Evolutionary conservation across 352 stramenopile species (phyloP), one percentile per base, ranked within the genome.

Genomic region (Phytophthora foliorum): DNA sequence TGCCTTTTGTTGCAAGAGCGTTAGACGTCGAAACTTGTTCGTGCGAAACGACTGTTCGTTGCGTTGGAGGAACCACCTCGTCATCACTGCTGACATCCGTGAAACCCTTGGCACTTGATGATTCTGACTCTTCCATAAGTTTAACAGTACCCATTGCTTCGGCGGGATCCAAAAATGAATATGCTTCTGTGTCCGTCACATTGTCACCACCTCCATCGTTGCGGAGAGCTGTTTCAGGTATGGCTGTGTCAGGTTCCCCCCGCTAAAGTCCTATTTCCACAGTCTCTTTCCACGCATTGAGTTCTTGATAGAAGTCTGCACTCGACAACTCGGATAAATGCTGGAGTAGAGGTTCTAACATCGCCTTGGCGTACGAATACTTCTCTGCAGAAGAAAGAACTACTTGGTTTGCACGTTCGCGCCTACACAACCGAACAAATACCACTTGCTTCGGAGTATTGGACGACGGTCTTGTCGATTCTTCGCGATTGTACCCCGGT

Each of bases 211-310:
- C n/a, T n/a, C n/a, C n/a, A n/a, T n/a, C n/a, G n/a, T n/a, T n/a
- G n/a, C n/a, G n/a, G n/a, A n/a, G n/a, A n/a, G n/a, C n/a, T n/a
- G n/a, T n/a, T n/a, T n/a, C n/a, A n/a, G n/a, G n/a, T n/a, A n/a
- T 25, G 7, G 21, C 57, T 52, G 17, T 42, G 3, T 42, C 27
- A 3, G 1, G 1, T 16, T 44, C 19, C n/a, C 19, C 9, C 11
- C 50, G 16, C 36, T 21, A 2, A 1, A 67, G 22, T 31, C 49
- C 49, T 4, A n/a, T 17, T 27, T 67, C 41, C 36, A 67, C 21
- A 11, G 31, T 68, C 6, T 62, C 60, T 24, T 62, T 57, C 42
- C 51, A 61, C 11, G 42, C 39, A 11, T 22, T 56, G 4, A 62
- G 24, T 17, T 50, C 52, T 22, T 24, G 19, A 25, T 27, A 48